Conservation (phyloP, 768 basidiomycete species). For the Candolleomyces efflorescens region DNA sequence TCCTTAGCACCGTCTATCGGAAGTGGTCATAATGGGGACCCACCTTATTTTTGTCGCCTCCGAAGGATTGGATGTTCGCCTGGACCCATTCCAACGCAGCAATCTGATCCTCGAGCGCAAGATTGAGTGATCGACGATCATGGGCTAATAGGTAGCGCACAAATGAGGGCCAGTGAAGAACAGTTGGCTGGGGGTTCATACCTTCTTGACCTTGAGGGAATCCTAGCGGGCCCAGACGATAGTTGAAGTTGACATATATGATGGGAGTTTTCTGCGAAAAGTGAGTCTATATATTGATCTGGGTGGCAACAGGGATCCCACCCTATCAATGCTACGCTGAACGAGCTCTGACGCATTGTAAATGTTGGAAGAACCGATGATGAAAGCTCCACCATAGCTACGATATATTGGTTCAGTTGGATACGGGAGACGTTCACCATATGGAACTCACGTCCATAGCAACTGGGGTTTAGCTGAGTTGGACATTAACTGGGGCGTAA, state of each 20-base stretch:
- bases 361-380: constrained; percentile 20
- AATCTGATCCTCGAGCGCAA: constrained; percentile 43
- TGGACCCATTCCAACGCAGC: constrained; percentile 53
- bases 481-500: not conserved
- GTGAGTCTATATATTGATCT: not conserved
- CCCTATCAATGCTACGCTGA: constrained; percentile 30
- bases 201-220: constrained; percentile 38
- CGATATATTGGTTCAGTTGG: not conserved
- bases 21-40: not conserved
- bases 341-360: constrained; percentile 33
- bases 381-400: constrained; percentile 34
- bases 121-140: constrained; percentile 34
- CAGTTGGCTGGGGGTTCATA: not conserved
- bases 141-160: constrained; percentile 22
- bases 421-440: not conserved
- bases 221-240: constrained; percentile 44
- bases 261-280: constrained; percentile 35
- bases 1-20: not conserved
- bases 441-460: constrained; percentile 33
- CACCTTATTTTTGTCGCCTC: constrained; percentile 43
- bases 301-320: constrained; percentile 12
- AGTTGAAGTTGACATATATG: constrained; percentile 36
- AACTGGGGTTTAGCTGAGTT: constrained; percentile 17
- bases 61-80: constrained; percentile 53
- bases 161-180: not conserved